A percentile compares a stretch with the other conserved stretches of the same genome.
These are phyloP conservation scores for Cordyceps militaris DNA, from an alignment of 2,329 filamentous ascomycete genomes.

Conservation along the genomic window DNA sequence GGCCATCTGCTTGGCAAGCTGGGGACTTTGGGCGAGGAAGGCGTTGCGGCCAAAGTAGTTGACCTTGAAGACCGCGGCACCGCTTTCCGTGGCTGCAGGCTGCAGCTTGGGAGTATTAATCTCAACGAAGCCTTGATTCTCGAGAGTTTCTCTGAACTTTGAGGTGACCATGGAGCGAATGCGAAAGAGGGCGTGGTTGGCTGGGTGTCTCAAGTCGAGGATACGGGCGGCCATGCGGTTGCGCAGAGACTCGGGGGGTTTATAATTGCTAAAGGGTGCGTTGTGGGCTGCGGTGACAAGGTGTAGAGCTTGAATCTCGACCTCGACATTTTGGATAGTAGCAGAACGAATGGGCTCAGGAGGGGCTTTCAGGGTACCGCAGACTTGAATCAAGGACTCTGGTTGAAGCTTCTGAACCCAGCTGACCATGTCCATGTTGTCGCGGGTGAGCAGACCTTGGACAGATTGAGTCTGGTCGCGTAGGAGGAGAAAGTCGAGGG, in stretches of 20 bases:
- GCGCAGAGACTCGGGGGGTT: constrained; percentile 57
- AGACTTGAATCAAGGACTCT: constrained; percentile 72
- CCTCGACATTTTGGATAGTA: constrained; percentile 67
- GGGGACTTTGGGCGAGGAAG: constrained; percentile 86
- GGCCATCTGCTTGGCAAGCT: constrained; percentile 87
- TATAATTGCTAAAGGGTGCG: constrained; percentile 47
- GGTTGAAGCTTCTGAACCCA: constrained; percentile 79
- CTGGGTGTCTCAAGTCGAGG: constrained; percentile 76
- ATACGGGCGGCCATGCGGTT: constrained; percentile 73
- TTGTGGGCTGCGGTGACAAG: constrained; percentile 45
- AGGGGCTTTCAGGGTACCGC: constrained; percentile 65
- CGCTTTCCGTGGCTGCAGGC: constrained; percentile 83
- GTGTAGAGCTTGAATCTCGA: constrained; percentile 55
- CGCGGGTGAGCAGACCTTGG: constrained; percentile 59
- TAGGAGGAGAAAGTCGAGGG: constrained; percentile 78
- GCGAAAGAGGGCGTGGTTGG: constrained; percentile 81
- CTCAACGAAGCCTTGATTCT: constrained; percentile 74
- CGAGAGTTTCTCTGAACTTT: constrained; percentile 65
- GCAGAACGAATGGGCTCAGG: constrained; percentile 69
- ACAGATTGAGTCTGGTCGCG: constrained; percentile 77
- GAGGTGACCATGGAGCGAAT: constrained; percentile 75
- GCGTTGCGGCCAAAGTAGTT: constrained; percentile 85
- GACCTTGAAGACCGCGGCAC: constrained; percentile 83
- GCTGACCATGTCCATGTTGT: constrained; percentile 65
- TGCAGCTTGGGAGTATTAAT: constrained; percentile 92